Evolutionary conservation across 768 basidiomycete species (phyloP).

Genomic region (Phaeotremella fagi): DNA sequence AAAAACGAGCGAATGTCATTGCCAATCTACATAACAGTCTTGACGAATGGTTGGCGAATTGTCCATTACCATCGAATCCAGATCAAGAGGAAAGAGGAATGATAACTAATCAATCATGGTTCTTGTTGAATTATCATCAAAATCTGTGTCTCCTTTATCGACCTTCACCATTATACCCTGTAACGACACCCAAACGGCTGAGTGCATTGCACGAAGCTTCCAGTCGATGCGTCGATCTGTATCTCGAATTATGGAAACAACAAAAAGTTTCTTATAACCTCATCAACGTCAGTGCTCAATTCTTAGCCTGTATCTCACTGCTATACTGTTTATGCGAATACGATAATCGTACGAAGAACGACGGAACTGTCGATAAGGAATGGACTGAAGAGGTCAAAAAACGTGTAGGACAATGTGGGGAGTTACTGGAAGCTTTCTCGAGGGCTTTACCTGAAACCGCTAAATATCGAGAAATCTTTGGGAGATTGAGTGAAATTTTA

Average conservation of each 20-base stretch:
- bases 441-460: slow-evolving; percentile 15
- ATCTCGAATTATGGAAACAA: slow-evolving; percentile 16
- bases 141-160: slow-evolving; percentile 18
- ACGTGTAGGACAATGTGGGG: slow-evolving; percentile 10
- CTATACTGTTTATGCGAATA: slow-evolving; percentile 28
- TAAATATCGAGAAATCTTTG: slow-evolving; percentile 19
- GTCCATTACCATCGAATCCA: slow-evolving; percentile 8
- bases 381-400: slow-evolving; percentile 13
- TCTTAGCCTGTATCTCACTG: slow-evolving; percentile 22
- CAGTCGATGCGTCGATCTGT: slow-evolving; percentile 18
- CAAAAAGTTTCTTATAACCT: slow-evolving; percentile 23
- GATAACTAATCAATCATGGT: slow-evolving; percentile 23
- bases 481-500: slow-evolving; percentile 9
- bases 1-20: slow-evolving; percentile 9
- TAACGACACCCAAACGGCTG: slow-evolving; percentile 10
- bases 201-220: slow-evolving; percentile 15
- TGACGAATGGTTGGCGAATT: slow-evolving; percentile 20
- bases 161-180: slow-evolving; percentile 26
- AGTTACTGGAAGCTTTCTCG: slow-evolving; percentile 19
- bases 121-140: slow-evolving; percentile 25
- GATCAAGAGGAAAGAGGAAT: slow-evolving; percentile 11
- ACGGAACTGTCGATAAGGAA: background rate
- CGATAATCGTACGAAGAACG: slow-evolving; percentile 9
- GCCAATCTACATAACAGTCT: slow-evolving; percentile 12
- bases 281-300: slow-evolving; percentile 23